phyloP scores from a whole-genome alignment of 2,329 filamentous ascomycete genomes.

The Emydomyces testavorans region DNA sequence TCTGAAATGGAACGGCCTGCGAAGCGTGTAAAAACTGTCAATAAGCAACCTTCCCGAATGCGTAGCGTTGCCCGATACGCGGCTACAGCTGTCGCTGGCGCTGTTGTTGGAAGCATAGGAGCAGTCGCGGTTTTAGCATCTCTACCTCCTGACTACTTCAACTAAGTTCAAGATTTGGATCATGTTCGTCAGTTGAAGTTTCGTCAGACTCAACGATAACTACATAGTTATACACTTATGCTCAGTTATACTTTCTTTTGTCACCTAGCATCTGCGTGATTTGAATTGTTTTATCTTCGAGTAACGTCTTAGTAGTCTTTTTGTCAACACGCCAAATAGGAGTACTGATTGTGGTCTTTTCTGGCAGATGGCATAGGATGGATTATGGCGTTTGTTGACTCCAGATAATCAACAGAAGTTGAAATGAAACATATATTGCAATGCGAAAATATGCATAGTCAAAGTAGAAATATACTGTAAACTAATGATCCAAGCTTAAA shows the following conservation, averaged over 20 bases:
- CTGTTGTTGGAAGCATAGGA: conserved; percentile 33
- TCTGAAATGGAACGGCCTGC: conserved; percentile 18
- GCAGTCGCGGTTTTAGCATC: conserved; percentile 33
- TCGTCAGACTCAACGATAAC: no score
- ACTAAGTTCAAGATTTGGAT: conserved; percentile 18
- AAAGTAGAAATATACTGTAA: background rate
- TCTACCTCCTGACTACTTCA: conserved; percentile 35
- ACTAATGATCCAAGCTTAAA: background rate
- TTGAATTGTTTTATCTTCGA: background rate
- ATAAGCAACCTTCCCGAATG: conserved; percentile 18
- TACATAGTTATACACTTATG: no score
- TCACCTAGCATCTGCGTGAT: background rate
- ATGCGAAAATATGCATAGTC: background rate
- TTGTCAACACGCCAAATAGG: no score
- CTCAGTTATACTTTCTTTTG: no score
- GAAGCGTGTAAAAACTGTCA: conserved; percentile 23
- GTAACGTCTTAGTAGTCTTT: background rate
- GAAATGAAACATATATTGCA: no score
- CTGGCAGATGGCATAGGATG: no score
- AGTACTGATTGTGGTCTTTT: no score
- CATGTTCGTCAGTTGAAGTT: background rate
- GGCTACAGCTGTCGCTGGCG: conserved; percentile 31
- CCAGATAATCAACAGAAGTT: no score
- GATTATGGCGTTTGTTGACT: no score
- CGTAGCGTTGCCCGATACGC: conserved; percentile 25